phyloP scores from a whole-genome alignment of 2,329 filamentous ascomycete species.

The Sordariomycetes sp. region DNA sequence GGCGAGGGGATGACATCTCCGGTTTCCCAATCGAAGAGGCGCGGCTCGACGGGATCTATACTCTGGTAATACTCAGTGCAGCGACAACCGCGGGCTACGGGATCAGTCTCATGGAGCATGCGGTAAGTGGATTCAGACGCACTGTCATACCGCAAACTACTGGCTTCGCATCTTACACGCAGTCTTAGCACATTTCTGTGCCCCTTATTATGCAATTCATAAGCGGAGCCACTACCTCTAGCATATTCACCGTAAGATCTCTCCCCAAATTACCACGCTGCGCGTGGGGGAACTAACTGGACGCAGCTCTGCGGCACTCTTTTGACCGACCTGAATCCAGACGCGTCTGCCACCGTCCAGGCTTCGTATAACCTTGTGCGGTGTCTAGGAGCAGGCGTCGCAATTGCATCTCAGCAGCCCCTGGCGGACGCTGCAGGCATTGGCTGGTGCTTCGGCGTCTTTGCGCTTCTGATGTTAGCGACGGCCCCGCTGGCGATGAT shows the following conservation, averaged over 20 bases:
- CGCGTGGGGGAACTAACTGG: neutral
- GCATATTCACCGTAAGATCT: constrained; percentile 6
- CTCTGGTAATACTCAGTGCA: constrained; percentile 3
- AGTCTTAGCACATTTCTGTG: constrained; percentile 5
- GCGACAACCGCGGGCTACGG: constrained; percentile 1
- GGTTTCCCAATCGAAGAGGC: constrained; percentile 1
- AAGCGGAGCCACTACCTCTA: constrained; percentile 7
- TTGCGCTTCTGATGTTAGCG: constrained; percentile 7
- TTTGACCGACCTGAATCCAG: constrained; percentile 14
- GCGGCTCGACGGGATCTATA: constrained; percentile 1
- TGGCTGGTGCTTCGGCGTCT: constrained; percentile 13
- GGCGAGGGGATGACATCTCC: constrained; percentile 1
- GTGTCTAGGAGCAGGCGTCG: constrained; percentile 12
- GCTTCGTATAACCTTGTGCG: constrained; percentile 15
- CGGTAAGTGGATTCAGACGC: neutral
- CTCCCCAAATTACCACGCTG: neutral
- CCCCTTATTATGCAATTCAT: constrained; percentile 9
- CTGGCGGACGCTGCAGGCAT: constrained; percentile 10
- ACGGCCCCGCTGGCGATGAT: neutral
- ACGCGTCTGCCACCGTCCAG: constrained; percentile 14
- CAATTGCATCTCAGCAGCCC: constrained; percentile 13
- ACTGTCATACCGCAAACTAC: neutral
- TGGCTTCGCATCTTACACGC: too few relatives aligned
- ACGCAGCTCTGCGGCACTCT: constrained; percentile 9
- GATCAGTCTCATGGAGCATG: neutral